Base-by-base conservation (phyloP, 2,329 filamentous ascomycete species). In the Monilinia vaccinii-corymbosi region DNA sequence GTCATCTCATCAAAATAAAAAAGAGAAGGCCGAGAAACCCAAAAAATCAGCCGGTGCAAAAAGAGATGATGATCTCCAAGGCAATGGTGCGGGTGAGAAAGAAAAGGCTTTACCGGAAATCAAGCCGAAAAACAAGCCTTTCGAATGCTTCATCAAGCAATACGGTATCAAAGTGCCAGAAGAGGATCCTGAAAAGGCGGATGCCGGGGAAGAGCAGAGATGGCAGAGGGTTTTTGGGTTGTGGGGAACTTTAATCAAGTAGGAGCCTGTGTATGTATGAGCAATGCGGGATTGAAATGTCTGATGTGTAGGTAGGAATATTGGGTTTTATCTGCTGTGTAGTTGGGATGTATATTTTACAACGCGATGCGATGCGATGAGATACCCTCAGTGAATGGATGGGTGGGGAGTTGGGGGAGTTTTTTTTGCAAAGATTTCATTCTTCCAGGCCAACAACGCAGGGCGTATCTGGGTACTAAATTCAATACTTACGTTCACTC, bases 91-190 rank as follows among this genome's bases (percentile, higher is more conserved):
- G 2, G 16, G n/a, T 31, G 45, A 32, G 21, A 46, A 60, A 34
- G 40, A 45, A 31, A 64, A 21, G 36, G 7, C 11, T 11, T 21
- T n/a, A 14, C 21, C n/a, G 55, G 49, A 67, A 61, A n/a, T 66
- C 61, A 36, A 51, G n/a, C 56, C 63, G 1, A 67, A 75, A 1
- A 86, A 85, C 59, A 77, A 75, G 38, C 82, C 87, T 0, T 91
- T 91, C 67, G 73, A 76, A 2, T 91, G 88, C 70, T 89, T 87
- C 67, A 79, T 92, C 62, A 79, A 79, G 63, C 86, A 91, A 70
- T 91, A 88, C 66, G 88, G 87, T 7, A 74, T 88, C 49, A 77
- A 73, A 59, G 71, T 78, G 2, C 21, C 48, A 3, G 70, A 71
- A 62, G 60, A 61, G 2, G 73, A 82, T 63, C 70, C 73, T 18